Evolutionary conservation across 768 basidiomycete genomes (phyloP).

Genomic region (Dioszegia hungarica): DNA sequence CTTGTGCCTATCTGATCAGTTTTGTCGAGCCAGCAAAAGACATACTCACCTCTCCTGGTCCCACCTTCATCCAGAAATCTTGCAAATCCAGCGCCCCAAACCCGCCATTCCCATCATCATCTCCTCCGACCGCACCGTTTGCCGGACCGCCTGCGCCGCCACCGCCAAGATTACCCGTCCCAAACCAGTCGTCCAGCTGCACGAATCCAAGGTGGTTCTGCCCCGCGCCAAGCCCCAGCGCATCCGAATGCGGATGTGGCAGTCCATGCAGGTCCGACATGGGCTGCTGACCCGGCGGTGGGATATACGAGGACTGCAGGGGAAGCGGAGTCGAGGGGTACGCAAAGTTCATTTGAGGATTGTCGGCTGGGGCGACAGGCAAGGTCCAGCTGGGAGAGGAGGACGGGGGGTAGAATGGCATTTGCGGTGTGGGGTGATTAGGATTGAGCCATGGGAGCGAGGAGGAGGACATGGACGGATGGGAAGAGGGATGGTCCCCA

Average conservation of each 20-base stretch:
- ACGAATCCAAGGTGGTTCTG: conserved; percentile 22
- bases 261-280: conserved; percentile 11
- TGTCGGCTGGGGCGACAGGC: not conserved
- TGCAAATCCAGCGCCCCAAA: conserved; percentile 31
- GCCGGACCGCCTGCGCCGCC: too few relatives aligned
- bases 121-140: too few relatives aligned
- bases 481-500: too few relatives aligned
- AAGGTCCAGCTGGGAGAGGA: conserved; percentile 12
- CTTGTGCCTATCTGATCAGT: conserved; percentile 39
- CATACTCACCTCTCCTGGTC: conserved; percentile 36
- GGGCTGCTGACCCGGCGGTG: conserved; percentile 26
- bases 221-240: too few relatives aligned
- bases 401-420: not conserved
- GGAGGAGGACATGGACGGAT: not conserved
- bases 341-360: conserved; percentile 12
- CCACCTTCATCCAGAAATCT: conserved; percentile 43
- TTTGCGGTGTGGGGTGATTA: not conserved
- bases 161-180: not conserved
- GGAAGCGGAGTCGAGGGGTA: conserved; percentile 19
- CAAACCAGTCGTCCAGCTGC: conserved; percentile 38
- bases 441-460: not conserved
- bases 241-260: too few relatives aligned
- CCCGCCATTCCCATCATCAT: conserved; percentile 4
- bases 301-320: conserved; percentile 4
- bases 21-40: conserved; percentile 1